Evolutionary conservation across 495 filamentous ascomycete genomes (phyloP).

Genomic region (Penicillium salamii): DNA sequence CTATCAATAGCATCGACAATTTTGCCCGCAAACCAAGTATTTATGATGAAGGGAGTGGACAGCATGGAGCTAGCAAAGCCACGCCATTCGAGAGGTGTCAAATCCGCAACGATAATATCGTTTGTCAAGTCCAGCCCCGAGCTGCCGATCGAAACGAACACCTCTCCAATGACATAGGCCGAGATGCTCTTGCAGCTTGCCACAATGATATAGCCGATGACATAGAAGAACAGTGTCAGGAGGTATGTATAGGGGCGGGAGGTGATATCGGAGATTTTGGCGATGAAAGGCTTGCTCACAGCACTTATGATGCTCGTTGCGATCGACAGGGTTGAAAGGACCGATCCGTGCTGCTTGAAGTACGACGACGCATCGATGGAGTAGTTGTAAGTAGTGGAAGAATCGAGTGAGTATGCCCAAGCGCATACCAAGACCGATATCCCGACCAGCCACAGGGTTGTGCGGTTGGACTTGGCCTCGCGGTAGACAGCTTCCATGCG

Average conservation of each 20-base stretch:
- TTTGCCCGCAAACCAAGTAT: conserved; percentile 32
- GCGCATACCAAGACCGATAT: conserved; percentile 10
- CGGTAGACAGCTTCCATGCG: conserved; percentile 14
- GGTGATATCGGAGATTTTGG: conserved; percentile 61
- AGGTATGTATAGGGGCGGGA: conserved; percentile 51
- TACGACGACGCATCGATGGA: conserved; percentile 6
- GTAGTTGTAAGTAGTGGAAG: conserved; percentile 10
- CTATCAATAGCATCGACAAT: conserved; percentile 26
- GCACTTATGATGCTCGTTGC: conserved; percentile 50
- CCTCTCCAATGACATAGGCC: conserved; percentile 36
- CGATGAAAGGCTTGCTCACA: conserved; percentile 57
- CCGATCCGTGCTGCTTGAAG: conserved; percentile 6
- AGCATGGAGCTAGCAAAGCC: conserved; percentile 52
- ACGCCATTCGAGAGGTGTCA: conserved; percentile 55
- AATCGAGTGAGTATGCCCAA: conserved; percentile 9
- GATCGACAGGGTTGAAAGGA: conserved; percentile 13
- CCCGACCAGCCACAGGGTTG: conserved; percentile 5
- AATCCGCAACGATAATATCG: conserved; percentile 58
- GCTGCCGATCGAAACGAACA: conserved; percentile 48
- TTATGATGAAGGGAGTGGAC: conserved; percentile 52
- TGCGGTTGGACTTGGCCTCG: conserved; percentile 8
- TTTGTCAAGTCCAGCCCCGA: conserved; percentile 51
- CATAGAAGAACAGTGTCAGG: conserved; percentile 26
- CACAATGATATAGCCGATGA: conserved; percentile 38
- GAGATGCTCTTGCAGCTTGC: conserved; percentile 35